These are phyloP conservation scores for Cucurbitaria berberidis DNA, from an alignment of 2,329 filamentous ascomycete species.

Conservation along the genomic window DNA sequence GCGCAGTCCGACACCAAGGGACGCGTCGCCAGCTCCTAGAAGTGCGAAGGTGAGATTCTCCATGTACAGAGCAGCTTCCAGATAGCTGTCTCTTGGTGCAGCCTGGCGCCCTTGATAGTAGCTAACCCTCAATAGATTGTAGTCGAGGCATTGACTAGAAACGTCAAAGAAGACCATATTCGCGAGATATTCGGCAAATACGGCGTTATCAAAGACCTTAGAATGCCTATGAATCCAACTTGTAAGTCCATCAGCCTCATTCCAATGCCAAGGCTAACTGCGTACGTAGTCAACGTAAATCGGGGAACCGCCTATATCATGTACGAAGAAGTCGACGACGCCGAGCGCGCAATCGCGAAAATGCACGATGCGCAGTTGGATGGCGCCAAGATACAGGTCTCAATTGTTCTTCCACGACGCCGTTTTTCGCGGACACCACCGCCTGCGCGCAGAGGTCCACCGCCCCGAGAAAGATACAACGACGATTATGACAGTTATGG, in stretches of 20 bases:
- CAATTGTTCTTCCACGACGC: slow-evolving; percentile 82
- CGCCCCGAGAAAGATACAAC: slow-evolving; percentile 31
- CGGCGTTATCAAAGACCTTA: slow-evolving; percentile 82
- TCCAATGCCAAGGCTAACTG: slow-evolving; percentile 7
- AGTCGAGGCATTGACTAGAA: slow-evolving; percentile 93
- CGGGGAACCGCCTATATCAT: slow-evolving; percentile 93
- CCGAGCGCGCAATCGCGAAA: slow-evolving; percentile 86
- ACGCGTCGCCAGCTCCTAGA: slow-evolving; percentile 40
- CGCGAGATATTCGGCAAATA: slow-evolving; percentile 91
- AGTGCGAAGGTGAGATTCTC: slow-evolving; percentile 46
- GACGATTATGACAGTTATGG: slow-evolving; percentile 26
- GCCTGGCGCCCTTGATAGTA: not conserved
- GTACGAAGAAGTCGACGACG: slow-evolving; percentile 76
- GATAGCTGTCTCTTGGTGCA: not conserved
- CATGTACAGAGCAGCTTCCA: not conserved
- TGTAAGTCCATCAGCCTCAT: slow-evolving; percentile 61
- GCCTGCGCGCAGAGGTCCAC: slow-evolving; percentile 64
- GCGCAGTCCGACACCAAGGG: slow-evolving; percentile 44
- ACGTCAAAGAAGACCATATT: slow-evolving; percentile 86
- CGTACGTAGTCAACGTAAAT: slow-evolving; percentile 75
- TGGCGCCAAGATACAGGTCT: slow-evolving; percentile 81
- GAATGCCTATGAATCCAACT: slow-evolving; percentile 85
- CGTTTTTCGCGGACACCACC: slow-evolving; percentile 84
- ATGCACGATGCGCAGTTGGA: slow-evolving; percentile 99
- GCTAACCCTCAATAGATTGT: slow-evolving; percentile 70